Base-by-base conservation (phyloP, 1,284 basidiomycete species). In the Chondrostereum purpureum region DNA sequence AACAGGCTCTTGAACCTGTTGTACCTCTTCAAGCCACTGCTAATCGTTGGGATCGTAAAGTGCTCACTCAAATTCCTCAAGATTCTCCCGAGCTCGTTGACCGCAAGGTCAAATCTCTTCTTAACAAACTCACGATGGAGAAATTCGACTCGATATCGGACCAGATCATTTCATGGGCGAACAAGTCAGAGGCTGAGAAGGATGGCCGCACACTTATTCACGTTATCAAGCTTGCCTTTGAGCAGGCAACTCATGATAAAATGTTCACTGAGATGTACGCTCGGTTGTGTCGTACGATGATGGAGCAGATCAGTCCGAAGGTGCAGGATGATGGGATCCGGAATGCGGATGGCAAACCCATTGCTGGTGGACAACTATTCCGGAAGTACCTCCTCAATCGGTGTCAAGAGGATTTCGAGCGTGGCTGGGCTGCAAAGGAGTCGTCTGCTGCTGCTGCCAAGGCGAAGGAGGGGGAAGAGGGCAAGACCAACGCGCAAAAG, bases 261-360 rank as follows among this genome's bases (percentile, higher is more conserved):
- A 82, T 85, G 27, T 96, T 90, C 87, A 93, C 89, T 8, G 89
- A 92, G 71, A 96, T 97, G 90, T 97, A 98, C 64, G 95, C 95
- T 20, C 83, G 88, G 42, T 73, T 99, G 39, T 97, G 93, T 62
- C 77, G 90, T 51, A 92, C 92, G 76, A 87, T 98, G 76, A 88
- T 92, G 80, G 89, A 92, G 65, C 78, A 82, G 59, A 83, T 97
- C 58, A 91, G 84, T 55, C 73, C 83, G 34, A 81, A 85, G 39
- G 89, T 98, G 18, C 84, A 84, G 55, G 94, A 98, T 62, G 90
- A 92, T 53, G 79, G 83, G 14, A 85, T 91, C 65, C 78, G 73
- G 69, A 80, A 77, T 50, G 40, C 69, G 8, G 89, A 93, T 51
- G 90, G 88, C 59, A 88, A 88, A 60, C 84, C 88, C 11, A 87